Conservation (phyloP, 345 rosid species). For the Dipteronia dyeriana region DNA sequence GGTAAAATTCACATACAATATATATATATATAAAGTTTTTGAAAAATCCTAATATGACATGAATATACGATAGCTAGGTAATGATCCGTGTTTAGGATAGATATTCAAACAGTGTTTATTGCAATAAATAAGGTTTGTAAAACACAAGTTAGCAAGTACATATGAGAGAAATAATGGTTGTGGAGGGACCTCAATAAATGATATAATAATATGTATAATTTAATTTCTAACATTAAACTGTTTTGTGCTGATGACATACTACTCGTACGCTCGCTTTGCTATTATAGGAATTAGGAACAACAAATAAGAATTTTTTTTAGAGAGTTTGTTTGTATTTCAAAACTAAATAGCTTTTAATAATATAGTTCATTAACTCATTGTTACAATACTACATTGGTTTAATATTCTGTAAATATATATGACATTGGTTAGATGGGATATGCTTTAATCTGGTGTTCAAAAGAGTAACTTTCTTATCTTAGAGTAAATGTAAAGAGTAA, state of each 20-base stretch:
- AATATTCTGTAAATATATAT: too few relatives aligned
- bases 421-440: too few relatives aligned
- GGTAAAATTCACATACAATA: too few relatives aligned
- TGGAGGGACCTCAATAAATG: slow-evolving; percentile 15
- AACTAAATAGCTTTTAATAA: too few relatives aligned
- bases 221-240: neutral
- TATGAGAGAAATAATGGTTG: neutral
- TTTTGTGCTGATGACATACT: neutral
- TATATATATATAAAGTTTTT: too few relatives aligned
- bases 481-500: too few relatives aligned
- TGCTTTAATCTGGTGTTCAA: too few relatives aligned
- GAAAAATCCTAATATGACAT: neutral
- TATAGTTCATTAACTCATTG: too few relatives aligned
- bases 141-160: neutral
- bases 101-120: slow-evolving; percentile 1
- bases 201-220: neutral
- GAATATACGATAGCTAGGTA: neutral
- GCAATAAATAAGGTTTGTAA: slow-evolving; percentile 3
- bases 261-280: neutral
- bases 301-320: neutral
- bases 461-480: too few relatives aligned
- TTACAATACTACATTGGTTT: too few relatives aligned
- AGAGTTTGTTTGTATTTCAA: too few relatives aligned
- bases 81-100: too few relatives aligned
- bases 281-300: neutral